phyloP scores from a whole-genome alignment of 2,329 filamentous ascomycete species.

The Colletotrichum godetiae region DNA sequence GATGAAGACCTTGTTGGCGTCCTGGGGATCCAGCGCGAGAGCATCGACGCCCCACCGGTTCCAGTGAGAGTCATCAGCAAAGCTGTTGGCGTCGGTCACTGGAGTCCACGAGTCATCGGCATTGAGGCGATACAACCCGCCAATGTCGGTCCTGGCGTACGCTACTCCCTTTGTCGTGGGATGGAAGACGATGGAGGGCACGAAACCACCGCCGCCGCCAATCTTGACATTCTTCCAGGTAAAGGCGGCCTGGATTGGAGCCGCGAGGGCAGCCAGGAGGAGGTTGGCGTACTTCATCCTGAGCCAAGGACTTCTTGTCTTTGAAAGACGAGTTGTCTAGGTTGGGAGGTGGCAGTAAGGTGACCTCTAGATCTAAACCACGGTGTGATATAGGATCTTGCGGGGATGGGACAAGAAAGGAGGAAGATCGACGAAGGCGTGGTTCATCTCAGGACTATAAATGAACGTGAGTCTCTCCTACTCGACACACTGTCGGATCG shows the following conservation, averaged over 20 bases:
- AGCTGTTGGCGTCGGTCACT: conserved; percentile 55
- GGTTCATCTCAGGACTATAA: conserved; percentile 3
- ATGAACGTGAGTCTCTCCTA: not conserved
- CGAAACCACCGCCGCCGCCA: conserved; percentile 69
- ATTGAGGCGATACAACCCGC: conserved; percentile 66
- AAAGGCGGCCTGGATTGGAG: conserved; percentile 46
- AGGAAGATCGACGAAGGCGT: not conserved
- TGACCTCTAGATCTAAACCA: not conserved
- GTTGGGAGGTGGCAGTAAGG: not conserved
- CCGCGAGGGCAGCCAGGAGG: conserved; percentile 36
- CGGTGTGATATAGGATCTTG: conserved; percentile 2
- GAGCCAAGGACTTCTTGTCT: not conserved
- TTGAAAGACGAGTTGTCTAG: not conserved
- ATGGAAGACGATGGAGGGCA: conserved; percentile 67
- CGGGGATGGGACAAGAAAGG: not conserved
- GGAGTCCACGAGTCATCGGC: conserved; percentile 66
- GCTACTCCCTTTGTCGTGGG: conserved; percentile 61
- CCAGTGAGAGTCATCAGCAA: conserved; percentile 58
- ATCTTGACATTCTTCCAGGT: conserved; percentile 63
- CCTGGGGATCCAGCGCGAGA: conserved; percentile 65
- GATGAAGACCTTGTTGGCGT: conserved; percentile 63
- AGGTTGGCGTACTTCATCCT: conserved; percentile 31
- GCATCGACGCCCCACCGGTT: conserved; percentile 69
- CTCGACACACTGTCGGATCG: not conserved
- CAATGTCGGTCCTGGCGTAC: conserved; percentile 69